Percentiles rank a stretch among this genome's conserved stretches.
These are phyloP conservation scores for Xylaria sp. DNA, from an alignment of 2,329 filamentous ascomycete species.

Conservation along the genomic window DNA sequence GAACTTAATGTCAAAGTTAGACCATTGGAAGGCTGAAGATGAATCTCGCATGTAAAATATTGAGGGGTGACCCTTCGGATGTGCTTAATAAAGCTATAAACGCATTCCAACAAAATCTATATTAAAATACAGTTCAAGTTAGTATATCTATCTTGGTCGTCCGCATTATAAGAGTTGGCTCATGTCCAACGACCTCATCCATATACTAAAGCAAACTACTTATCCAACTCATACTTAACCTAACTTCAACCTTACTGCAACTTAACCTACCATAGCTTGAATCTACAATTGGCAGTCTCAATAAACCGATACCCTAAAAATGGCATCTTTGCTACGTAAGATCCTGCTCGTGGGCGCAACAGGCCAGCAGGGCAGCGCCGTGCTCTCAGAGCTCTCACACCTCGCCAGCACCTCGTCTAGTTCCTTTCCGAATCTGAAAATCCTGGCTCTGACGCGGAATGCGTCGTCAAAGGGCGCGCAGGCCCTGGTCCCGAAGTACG, in stretches of 20 bases:
- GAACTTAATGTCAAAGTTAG: background rate
- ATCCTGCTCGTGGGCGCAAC: conserved; percentile 53
- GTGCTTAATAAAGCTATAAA: background rate
- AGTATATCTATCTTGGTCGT: background rate
- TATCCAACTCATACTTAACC: background rate
- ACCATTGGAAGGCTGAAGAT: no score
- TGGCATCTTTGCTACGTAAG: conserved; percentile 34
- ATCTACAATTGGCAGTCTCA: background rate
- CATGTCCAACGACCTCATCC: background rate
- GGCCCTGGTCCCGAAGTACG: conserved; percentile 38
- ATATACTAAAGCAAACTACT: background rate
- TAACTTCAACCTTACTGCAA: no score
- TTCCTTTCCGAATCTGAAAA: conserved; percentile 38
- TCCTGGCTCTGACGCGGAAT: conserved; percentile 50
- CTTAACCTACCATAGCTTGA: background rate
- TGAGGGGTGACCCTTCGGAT: background rate
- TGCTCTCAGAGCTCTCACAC: conserved; percentile 43
- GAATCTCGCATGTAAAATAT: background rate
- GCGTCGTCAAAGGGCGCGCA: conserved; percentile 48
- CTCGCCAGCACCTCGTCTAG: conserved; percentile 35
- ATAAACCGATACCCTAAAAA: conserved; percentile 16
- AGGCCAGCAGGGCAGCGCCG: conserved; percentile 50
- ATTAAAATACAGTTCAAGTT: background rate
- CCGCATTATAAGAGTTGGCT: background rate
- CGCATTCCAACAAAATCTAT: background rate